Base-by-base conservation (phyloP, 768 basidiomycete species). In the Auriscalpium orientale region DNA sequence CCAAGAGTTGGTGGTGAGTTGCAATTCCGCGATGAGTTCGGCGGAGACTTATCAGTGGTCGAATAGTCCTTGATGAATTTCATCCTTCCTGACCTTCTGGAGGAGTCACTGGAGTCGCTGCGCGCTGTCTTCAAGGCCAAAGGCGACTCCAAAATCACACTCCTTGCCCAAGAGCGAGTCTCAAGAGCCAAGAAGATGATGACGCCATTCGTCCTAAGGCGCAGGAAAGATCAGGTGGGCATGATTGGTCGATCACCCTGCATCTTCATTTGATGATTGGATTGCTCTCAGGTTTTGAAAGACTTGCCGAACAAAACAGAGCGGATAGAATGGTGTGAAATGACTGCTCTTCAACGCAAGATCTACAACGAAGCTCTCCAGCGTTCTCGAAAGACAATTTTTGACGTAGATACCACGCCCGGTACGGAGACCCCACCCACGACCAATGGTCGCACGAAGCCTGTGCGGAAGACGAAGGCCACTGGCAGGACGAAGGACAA, bases 151-250 rank as follows among this genome's bases (percentile, higher is more conserved):
- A 89, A 89, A 57, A 82, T 89, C 50, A 88, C 90, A 28, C 70
- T 98, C 21, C 84, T 98, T 22, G 91, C 95, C 4, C 87, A 91
- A 66, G 89, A 95, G 67, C 89, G 97, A 50, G 90, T 98, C 21
- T 92, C 91, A 18, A 76, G 95, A 59, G 97, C 97, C 7, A 95
- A 98, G 74, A 93, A 92, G 69, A 98, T 99, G 94, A 93, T 99
- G 89, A 97, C 93, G 8, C 97, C 97, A 0, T 99, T 99, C 68
- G 95, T 98, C 21, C 77, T 99, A 18, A 87, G 97, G n/a, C 82
- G 97, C 56, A 82, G 95, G 64, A 99, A 99, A 72, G 93, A 95
- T 64, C 94, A 97, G 74, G 90, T 83, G 64, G 49, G 74, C 50
- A 12, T 13, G 28, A 28, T 28, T 28, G 28, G 28, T 28, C 28